These are phyloP conservation scores for Gamarada debralockiae DNA, from an alignment of 495 filamentous ascomycete genomes.

Conservation along the genomic window DNA sequence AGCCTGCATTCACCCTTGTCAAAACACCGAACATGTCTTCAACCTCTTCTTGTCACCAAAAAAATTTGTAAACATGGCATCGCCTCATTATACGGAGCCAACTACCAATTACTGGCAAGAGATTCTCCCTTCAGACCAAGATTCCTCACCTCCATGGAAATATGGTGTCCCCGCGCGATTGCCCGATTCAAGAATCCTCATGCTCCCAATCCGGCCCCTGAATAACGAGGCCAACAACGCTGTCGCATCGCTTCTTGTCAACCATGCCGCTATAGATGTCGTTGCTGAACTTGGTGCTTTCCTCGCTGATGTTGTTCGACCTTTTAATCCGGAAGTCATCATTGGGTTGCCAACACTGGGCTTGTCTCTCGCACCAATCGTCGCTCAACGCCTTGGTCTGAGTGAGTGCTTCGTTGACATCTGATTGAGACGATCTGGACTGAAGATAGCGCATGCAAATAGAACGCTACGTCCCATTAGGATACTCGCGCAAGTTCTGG, in stretches of 20 bases:
- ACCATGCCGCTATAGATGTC: conserved; percentile 40
- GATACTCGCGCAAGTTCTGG: conserved; percentile 25
- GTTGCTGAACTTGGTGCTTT: conserved; percentile 33
- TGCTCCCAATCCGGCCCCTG: conserved; percentile 17
- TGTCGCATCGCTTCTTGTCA: conserved; percentile 32
- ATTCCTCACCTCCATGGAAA: conserved; percentile 8
- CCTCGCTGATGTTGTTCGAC: conserved; percentile 21
- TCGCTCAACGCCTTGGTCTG: conserved; percentile 16
- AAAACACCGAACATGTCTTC: no score
- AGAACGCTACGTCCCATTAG: conserved; percentile 21
- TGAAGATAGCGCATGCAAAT: not conserved
- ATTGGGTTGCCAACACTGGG: conserved; percentile 22
- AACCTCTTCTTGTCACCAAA: no score
- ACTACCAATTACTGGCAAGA: conserved; percentile 25
- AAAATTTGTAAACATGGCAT: conserved; percentile 1
- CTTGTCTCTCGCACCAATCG: conserved; percentile 8
- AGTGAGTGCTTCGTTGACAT: conserved; percentile 3
- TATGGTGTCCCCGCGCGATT: conserved; percentile 12
- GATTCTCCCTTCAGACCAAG: conserved; percentile 4
- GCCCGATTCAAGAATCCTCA: conserved; percentile 12
- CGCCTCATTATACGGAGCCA: conserved; percentile 17
- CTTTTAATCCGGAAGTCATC: conserved; percentile 14
- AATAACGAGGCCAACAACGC: conserved; percentile 13
- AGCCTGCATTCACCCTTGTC: no score
- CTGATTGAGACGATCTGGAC: not conserved